Evolutionary conservation across 495 filamentous ascomycete species (phyloP), one percentile per base, ranked within the genome.

Genomic region (Aeminium ludgeri): DNA sequence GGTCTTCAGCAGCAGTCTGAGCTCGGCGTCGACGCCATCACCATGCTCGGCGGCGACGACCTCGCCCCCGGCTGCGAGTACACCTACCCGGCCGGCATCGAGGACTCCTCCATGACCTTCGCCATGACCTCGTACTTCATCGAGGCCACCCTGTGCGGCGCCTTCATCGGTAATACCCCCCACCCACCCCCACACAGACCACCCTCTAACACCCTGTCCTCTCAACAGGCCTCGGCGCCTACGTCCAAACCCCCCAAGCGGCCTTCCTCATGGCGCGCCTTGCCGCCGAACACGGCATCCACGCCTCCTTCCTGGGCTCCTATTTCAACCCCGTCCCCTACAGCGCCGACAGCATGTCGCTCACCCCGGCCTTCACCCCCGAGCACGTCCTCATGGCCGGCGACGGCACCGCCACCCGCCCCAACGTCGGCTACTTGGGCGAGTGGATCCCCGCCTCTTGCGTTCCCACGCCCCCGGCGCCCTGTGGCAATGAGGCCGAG

Each of bases 101-200:
- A 33, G 12, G 17, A 12, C 30, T 13, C 12, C 17, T 12, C 17
- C 30, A 33, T 33, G 30, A 16, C n/a, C 17, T 33, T 33, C 30
- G n/a, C 17, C 30, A 33, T 16, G 12, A 16, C 30, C 30, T 12
- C 30, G 30, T 33, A 33, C 17, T 33, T 13, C 30, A 33, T 33
- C 12, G 30, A 33, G 17, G 30, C 30, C 12, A 33, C 30, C 12
- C 30, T 33, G n/a, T 33, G 30, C 30, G 30, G 30, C 30, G 17
- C 30, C 30, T 33, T 33, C 30, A 33, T 33, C 30, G 30, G 30
- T 33, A 16, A n/a, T n/a, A n/a, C n/a, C n/a, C n/a, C n/a, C n/a
- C n/a, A n/a, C n/a, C n/a, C n/a, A n/a, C n/a, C n/a, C n/a, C n/a
- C n/a, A n/a, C n/a, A n/a, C n/a, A n/a, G n/a, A n/a, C n/a, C n/a